Evolutionary conservation across 768 basidiomycete species (phyloP).

Genomic region (Boletus vinaceobasis): DNA sequence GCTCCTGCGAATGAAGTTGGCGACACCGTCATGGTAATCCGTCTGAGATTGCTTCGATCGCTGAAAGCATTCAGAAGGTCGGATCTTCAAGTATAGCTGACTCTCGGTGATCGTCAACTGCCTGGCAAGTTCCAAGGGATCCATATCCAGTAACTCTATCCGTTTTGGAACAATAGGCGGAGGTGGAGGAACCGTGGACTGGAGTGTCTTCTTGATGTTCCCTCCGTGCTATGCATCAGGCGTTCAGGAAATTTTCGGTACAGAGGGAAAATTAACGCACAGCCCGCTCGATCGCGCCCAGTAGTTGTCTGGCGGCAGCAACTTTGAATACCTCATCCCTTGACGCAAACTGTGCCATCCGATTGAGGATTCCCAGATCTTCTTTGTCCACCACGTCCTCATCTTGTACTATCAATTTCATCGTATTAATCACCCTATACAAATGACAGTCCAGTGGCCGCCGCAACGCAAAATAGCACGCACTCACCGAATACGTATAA

Average conservation of each 20-base stretch:
- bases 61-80: constrained; percentile 58
- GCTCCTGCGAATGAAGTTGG: constrained; percentile 53
- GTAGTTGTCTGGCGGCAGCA: constrained; percentile 48
- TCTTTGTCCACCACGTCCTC: constrained; percentile 52
- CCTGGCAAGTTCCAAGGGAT: constrained; percentile 61
- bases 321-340: constrained; percentile 38
- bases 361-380: constrained; percentile 49
- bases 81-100: constrained; percentile 55
- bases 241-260: not conserved
- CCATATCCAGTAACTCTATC: constrained; percentile 56
- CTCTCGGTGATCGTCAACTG: constrained; percentile 68
- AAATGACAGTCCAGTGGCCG: not conserved
- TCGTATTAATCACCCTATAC: constrained; percentile 58
- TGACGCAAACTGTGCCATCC: constrained; percentile 51
- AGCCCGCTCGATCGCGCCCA: constrained; percentile 46
- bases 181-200: constrained; percentile 40
- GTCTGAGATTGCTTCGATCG: constrained; percentile 46
- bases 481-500: constrained; percentile 56
- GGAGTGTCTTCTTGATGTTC: constrained; percentile 33
- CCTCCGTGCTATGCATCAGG: constrained; percentile 28
- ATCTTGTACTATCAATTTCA: constrained; percentile 60
- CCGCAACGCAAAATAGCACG: not conserved
- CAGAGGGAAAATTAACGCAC: constrained; percentile 34
- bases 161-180: constrained; percentile 47
- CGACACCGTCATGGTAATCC: constrained; percentile 49